Percentiles rank a stretch among this genome's conserved stretches.
Conservation (phyloP, 2,329 filamentous ascomycete species). For the Cytospora mali region DNA sequence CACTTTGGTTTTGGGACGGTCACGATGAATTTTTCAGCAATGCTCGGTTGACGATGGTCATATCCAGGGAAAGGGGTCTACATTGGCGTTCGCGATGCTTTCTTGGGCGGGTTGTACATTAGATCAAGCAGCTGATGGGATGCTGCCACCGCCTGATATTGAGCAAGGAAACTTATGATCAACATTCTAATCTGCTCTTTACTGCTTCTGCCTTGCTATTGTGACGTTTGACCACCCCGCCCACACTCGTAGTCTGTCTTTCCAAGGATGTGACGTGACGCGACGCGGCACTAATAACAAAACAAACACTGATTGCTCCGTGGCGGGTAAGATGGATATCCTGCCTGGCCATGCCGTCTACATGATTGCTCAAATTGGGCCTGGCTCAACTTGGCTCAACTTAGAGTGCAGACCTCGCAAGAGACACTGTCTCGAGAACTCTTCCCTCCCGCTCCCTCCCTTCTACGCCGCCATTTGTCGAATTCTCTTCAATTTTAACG, state of each 20-base stretch:
- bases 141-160: conserved; percentile 33
- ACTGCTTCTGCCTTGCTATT: background rate
- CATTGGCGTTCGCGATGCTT: conserved; percentile 48
- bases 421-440: too few species aligned
- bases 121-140: conserved; percentile 40
- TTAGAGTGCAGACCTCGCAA: too few species aligned
- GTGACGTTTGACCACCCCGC: background rate
- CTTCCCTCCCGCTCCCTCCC: too few species aligned
- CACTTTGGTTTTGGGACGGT: conserved; percentile 40
- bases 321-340: too few species aligned
- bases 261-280: background rate
- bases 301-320: background rate
- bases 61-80: conserved; percentile 43
- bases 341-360: too few species aligned
- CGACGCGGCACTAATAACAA: background rate
- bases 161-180: conserved; percentile 34
- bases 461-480: too few species aligned
- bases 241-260: background rate
- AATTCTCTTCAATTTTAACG: too few species aligned
- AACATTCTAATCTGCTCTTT: conserved; percentile 24
- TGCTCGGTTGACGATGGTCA: conserved; percentile 43
- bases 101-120: conserved; percentile 46
- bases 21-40: conserved; percentile 46
- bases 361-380: too few species aligned
- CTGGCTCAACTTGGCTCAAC: too few species aligned